These are phyloP conservation scores for Vitis cinerea DNA, from an alignment of 164 flowering plant species.

Conservation along the genomic window DNA sequence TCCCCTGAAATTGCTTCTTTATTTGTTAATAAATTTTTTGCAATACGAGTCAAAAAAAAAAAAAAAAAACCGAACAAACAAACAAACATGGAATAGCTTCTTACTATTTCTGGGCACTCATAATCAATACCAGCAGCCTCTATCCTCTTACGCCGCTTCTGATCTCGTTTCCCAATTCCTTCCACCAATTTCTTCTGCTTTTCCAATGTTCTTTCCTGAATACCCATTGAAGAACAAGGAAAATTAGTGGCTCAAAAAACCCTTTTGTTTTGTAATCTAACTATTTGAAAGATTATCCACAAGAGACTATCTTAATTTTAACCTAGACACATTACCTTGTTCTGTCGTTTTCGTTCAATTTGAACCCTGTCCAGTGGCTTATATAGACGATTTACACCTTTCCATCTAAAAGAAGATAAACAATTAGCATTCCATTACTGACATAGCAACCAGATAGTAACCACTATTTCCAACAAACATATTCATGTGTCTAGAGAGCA, in stretches of 20 bases:
- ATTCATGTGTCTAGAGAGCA: no score
- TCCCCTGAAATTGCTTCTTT: background rate
- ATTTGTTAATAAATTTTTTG: background rate
- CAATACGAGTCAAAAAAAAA: no score
- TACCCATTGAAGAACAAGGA: background rate
- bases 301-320: no score
- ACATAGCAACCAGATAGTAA: no score
- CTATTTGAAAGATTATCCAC: no score
- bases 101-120: constrained; percentile 84
- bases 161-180: constrained; percentile 53
- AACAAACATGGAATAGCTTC: constrained; percentile 14
- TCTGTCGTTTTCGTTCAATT: constrained; percentile 60
- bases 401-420: constrained; percentile 56
- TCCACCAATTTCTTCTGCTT: constrained; percentile 66
- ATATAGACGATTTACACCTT: constrained; percentile 43
- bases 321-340: constrained; percentile 51
- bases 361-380: constrained; percentile 58
- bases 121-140: constrained; percentile 92
- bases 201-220: constrained; percentile 75
- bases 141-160: constrained; percentile 61
- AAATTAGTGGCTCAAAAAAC: background rate
- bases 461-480: no score
- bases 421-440: no score
- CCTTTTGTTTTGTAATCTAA: no score
- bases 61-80: background rate